Percentiles rank a stretch among this genome's conserved stretches.
Conservation (phyloP, 169 alveolate genomes). For the Plasmodium fragile region DNA sequence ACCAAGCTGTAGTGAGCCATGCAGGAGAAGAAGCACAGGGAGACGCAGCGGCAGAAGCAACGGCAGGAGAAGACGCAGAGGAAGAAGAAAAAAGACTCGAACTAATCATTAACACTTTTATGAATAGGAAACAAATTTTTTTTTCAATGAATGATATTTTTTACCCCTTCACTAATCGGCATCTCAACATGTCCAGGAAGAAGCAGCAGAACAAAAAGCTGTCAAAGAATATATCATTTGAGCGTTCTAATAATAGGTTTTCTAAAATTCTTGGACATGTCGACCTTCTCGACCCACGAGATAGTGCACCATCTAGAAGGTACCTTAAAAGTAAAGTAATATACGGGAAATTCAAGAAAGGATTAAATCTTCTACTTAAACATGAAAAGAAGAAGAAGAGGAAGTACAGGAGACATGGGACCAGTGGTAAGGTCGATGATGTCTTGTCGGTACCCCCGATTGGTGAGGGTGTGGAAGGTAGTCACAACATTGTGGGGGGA, state of each 20-base stretch:
- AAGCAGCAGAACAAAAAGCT: slow-evolving; percentile 28
- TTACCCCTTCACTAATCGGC: slow-evolving; percentile 43
- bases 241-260: background rate
- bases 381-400: slow-evolving; percentile 49
- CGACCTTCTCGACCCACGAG: background rate
- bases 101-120: slow-evolving; percentile 23
- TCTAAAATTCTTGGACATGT: background rate
- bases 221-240: background rate
- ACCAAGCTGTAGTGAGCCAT: background rate
- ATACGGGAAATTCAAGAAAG: slow-evolving; percentile 35
- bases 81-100: slow-evolving; percentile 28
- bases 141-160: slow-evolving; percentile 49
- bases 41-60: background rate
- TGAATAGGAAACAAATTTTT: slow-evolving; percentile 15
- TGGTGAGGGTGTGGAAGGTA: background rate
- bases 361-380: slow-evolving; percentile 23
- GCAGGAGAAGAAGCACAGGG: background rate
- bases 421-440: background rate
- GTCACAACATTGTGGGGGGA: background rate
- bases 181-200: slow-evolving; percentile 18
- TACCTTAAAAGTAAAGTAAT: slow-evolving; percentile 32
- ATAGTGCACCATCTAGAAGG: slow-evolving; percentile 1
- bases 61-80: background rate
- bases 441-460: background rate
- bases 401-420: background rate